Evolutionary conservation across 495 filamentous ascomycete genomes (phyloP).

Genomic region (Baudoinia panamericana): DNA sequence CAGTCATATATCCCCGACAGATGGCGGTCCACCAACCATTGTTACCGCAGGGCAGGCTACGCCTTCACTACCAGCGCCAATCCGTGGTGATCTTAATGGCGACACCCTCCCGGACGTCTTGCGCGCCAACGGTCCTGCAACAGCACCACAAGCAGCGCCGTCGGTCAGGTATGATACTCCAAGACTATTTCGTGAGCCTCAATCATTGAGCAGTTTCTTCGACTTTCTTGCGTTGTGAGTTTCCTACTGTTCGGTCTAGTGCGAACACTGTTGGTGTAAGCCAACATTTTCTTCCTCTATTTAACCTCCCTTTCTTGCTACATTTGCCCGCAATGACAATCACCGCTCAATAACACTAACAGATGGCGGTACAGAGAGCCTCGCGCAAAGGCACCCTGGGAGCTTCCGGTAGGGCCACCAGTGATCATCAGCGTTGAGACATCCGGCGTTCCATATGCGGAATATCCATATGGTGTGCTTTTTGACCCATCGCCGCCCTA

Average conservation of each 20-base stretch:
- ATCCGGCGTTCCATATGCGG: too few relatives aligned
- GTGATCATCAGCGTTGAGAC: too few relatives aligned
- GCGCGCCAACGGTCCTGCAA: not conserved
- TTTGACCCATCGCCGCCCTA: conserved; percentile 10
- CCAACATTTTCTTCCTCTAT: not conserved
- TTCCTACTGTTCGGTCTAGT: not conserved
- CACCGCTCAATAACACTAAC: too few relatives aligned
- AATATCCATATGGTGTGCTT: conserved; percentile 1
- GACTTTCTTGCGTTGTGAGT: conserved; percentile 13
- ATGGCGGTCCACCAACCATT: not conserved
- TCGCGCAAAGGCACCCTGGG: too few relatives aligned
- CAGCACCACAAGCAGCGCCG: not conserved
- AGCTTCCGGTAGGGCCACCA: too few relatives aligned
- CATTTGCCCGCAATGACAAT: too few relatives aligned
- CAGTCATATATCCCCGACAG: conserved; percentile 15
- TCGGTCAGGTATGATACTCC: conserved; percentile 8
- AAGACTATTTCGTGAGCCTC: conserved; percentile 7
- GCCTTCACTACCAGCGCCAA: not conserved
- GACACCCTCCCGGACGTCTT: not conserved
- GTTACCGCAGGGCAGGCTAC: not conserved
- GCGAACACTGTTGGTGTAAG: not conserved
- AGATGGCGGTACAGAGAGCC: too few relatives aligned
- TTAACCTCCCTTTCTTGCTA: too few relatives aligned
- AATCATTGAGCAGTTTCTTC: conserved; percentile 2
- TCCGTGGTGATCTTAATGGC: not conserved